These are phyloP conservation scores for Syzygium grande DNA, from an alignment of 345 rosid species.

Conservation along the genomic window DNA sequence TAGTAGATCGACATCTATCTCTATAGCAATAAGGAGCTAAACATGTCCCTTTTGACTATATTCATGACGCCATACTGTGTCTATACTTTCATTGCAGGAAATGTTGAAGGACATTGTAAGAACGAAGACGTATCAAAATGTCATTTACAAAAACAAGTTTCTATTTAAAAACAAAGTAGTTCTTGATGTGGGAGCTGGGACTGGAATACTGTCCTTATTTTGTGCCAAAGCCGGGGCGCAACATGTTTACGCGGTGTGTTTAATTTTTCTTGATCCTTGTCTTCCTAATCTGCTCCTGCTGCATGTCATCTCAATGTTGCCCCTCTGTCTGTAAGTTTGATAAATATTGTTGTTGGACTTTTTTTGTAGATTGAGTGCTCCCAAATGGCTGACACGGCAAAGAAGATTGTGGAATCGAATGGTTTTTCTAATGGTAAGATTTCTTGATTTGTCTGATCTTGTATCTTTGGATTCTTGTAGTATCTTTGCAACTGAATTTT, in stretches of 20 bases:
- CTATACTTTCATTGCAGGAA: conserved; percentile 50
- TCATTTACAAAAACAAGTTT: conserved; percentile 86
- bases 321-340: neutral
- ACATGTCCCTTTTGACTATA: neutral
- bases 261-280: neutral
- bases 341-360: neutral
- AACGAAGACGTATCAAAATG: conserved; percentile 95
- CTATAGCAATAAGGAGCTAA: neutral
- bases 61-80: neutral
- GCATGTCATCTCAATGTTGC: neutral
- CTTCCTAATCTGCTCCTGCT: neutral
- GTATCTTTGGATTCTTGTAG: neutral
- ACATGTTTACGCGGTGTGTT: conserved; percentile 83
- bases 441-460: neutral
- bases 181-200: conserved; percentile 99
- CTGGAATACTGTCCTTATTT: conserved; percentile 90
- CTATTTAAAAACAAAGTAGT: conserved; percentile 83
- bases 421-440: conserved; percentile 78
- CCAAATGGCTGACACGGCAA: conserved; percentile 91
- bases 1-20: neutral
- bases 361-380: conserved; percentile 76
- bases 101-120: conserved; percentile 95
- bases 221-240: conserved; percentile 97
- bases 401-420: conserved; percentile 78
- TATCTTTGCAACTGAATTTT: neutral